Conservation (phyloP, 2,329 filamentous ascomycete genomes). For the Fusarium newnesense region DNA sequence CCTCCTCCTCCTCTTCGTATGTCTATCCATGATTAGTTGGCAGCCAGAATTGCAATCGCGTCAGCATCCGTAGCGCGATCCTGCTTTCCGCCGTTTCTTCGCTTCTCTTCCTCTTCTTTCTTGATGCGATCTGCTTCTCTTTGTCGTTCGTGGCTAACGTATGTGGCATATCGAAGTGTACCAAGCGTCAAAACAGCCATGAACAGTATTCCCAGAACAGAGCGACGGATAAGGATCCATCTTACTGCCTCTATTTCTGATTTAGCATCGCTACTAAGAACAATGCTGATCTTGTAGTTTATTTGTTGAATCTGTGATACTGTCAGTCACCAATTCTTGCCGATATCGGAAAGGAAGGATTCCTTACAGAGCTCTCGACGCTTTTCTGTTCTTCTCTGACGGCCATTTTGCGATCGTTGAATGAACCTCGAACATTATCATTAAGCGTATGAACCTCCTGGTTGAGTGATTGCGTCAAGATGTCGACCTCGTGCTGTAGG, state of each 20-base stretch:
- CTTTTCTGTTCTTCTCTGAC: constrained; percentile 88
- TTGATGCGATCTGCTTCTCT: constrained; percentile 57
- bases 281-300: constrained; percentile 95
- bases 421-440: constrained; percentile 94
- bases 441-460: constrained; percentile 85
- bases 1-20: background rate
- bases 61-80: constrained; percentile 61
- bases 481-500: constrained; percentile 95
- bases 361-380: constrained; percentile 79
- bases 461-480: constrained; percentile 82
- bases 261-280: constrained; percentile 88
- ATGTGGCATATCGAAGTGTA: constrained; percentile 69
- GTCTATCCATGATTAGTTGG: constrained; percentile 54
- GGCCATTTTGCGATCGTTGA: constrained; percentile 94
- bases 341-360: background rate
- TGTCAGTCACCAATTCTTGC: constrained; percentile 15
- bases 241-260: constrained; percentile 91
- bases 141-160: constrained; percentile 61
- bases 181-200: constrained; percentile 71
- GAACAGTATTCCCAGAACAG: constrained; percentile 72
- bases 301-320: constrained; percentile 81
- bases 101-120: constrained; percentile 56
- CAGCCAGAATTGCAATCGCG: constrained; percentile 67
- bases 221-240: constrained; percentile 80
- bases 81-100: constrained; percentile 56